These are phyloP conservation scores for Rhizophlyctis rosea DNA, from an alignment of 192 early-diverging fungal genomes.

Conservation along the genomic window DNA sequence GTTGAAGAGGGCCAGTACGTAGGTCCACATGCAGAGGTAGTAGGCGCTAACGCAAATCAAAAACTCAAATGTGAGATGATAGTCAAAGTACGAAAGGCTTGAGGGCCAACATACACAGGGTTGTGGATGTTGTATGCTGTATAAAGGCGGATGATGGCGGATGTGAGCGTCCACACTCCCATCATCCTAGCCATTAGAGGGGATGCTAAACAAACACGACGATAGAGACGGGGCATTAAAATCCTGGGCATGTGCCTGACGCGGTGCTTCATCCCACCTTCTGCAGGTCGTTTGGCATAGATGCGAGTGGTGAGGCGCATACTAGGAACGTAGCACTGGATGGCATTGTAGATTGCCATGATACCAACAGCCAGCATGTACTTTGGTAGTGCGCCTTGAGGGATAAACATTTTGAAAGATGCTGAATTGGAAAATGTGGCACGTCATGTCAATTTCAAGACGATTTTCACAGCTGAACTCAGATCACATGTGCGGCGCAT, in stretches of 20 bases:
- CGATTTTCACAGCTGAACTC: too few species aligned
- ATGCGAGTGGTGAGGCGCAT: conserved; percentile 72
- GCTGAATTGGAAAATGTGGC: too few species aligned
- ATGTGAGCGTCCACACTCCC: conserved; percentile 85
- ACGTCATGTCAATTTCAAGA: too few species aligned
- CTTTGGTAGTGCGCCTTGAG: conserved; percentile 45
- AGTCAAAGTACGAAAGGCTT: too few species aligned
- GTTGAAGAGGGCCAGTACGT: conserved; percentile 28
- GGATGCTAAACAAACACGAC: conserved; percentile 52
- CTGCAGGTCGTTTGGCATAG: conserved; percentile 63
- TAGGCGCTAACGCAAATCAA: too few species aligned
- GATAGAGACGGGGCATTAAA: too few species aligned
- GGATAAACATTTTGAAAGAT: too few species aligned
- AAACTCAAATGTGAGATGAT: too few species aligned
- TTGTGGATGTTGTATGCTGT: conserved; percentile 80
- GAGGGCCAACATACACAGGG: conserved; percentile 54
- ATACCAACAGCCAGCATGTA: conserved; percentile 73
- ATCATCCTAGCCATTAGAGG: conserved; percentile 76
- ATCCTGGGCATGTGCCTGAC: too few species aligned
- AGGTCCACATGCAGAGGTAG: conserved; percentile 42
- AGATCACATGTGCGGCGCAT: too few species aligned
- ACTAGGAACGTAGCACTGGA: conserved; percentile 75
- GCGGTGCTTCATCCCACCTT: too few species aligned
- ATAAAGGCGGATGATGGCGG: conserved; percentile 78
- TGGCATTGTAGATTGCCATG: conserved; percentile 77